A percentile compares a stretch with the other conserved stretches of the same genome.
Conservation (phyloP, 495 filamentous ascomycete species). For the Melanomma pulvis-pyrius region DNA sequence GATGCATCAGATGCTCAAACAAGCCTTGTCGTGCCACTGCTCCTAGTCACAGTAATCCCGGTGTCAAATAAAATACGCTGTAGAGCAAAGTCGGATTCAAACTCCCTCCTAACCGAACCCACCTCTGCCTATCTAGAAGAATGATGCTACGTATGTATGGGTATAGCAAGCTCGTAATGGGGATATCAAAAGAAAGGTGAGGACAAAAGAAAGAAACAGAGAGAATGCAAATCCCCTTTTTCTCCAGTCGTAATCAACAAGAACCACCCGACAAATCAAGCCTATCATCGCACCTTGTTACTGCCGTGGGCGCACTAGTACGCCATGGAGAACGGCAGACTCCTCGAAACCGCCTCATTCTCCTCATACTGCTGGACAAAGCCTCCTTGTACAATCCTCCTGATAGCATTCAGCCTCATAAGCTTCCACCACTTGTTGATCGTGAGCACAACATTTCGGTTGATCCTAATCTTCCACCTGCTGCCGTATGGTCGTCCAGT, state of each 20-base stretch:
- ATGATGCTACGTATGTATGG: neutral
- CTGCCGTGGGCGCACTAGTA: neutral
- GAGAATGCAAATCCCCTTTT: neutral
- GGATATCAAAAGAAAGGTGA: neutral
- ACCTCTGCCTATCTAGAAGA: neutral
- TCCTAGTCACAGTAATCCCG: too few relatives aligned
- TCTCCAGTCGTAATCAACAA: too few relatives aligned
- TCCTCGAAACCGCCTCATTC: conserved; percentile 78
- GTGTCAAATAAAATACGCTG: too few relatives aligned
- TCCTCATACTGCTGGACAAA: conserved; percentile 78
- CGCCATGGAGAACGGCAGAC: conserved; percentile 56
- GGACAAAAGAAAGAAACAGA: neutral
- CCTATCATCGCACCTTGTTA: neutral
- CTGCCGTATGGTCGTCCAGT: conserved; percentile 68
- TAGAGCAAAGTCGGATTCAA: too few relatives aligned
- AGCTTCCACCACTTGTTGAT: conserved; percentile 94
- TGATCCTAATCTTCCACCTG: conserved; percentile 74
- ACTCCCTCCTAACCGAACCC: too few relatives aligned
- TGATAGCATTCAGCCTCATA: conserved; percentile 72
- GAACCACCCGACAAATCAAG: too few relatives aligned
- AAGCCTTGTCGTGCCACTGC: too few relatives aligned
- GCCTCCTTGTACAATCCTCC: conserved; percentile 76
- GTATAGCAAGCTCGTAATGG: neutral
- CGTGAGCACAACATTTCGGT: conserved; percentile 69
- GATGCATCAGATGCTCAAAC: too few relatives aligned